Evolutionary conservation across 1,284 basidiomycete genomes (phyloP).

Genomic region (Neonothopanus nambi): DNA sequence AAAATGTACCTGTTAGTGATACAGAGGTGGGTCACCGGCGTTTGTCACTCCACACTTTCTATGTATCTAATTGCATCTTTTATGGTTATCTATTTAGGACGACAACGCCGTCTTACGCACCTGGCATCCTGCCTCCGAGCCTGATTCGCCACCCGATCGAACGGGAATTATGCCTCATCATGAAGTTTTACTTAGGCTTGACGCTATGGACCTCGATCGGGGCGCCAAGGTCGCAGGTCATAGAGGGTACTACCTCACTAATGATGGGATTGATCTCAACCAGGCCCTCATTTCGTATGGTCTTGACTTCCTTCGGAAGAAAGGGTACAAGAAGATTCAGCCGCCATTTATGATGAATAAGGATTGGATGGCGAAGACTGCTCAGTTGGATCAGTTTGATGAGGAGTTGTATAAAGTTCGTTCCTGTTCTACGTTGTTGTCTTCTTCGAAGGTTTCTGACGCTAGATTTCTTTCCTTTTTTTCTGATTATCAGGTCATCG

Average conservation of each 20-base stretch:
- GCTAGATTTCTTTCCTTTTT: background rate
- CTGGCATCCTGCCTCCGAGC: constrained; percentile 87
- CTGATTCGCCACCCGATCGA: constrained; percentile 52
- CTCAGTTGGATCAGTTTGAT: constrained; percentile 97
- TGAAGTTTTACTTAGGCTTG: constrained; percentile 91
- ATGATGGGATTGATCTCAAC: constrained; percentile 96
- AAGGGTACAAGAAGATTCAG: constrained; percentile 91
- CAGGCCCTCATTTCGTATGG: constrained; percentile 96
- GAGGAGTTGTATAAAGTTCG: constrained; percentile 95
- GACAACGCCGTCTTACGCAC: constrained; percentile 83
- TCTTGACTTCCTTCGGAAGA: constrained; percentile 86
- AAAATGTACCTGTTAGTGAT: constrained; percentile 81
- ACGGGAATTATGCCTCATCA: constrained; percentile 91
- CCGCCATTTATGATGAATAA: constrained; percentile 99
- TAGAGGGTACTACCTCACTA: constrained; percentile 94
- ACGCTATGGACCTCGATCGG: constrained; percentile 95
- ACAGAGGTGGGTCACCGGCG: constrained; percentile 71
- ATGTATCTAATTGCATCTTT: too few relatives aligned
- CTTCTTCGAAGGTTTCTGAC: too few relatives aligned
- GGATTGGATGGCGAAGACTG: constrained; percentile 96
- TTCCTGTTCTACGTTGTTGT: too few relatives aligned
- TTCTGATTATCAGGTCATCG: constrained; percentile 62
- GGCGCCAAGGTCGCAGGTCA: constrained; percentile 94
- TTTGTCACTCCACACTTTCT: background rate
- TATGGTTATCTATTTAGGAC: too few relatives aligned